Evolutionary conservation across 495 filamentous ascomycete genomes (phyloP), one percentile per base, ranked within the genome.

Genomic region (Aspergillus mulundensis): DNA sequence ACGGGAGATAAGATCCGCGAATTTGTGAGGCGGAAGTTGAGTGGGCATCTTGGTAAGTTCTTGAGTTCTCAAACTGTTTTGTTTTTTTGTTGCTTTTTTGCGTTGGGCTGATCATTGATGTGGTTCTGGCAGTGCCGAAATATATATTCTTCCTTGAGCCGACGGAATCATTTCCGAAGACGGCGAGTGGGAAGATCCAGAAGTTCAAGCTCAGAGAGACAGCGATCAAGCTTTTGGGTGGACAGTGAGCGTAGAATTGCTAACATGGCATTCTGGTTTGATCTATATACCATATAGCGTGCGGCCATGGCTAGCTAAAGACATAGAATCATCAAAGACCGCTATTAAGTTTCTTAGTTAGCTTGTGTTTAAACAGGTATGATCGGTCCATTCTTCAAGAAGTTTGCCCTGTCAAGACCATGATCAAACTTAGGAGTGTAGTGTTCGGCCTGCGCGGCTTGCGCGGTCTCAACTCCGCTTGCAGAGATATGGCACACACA

Each of bases 121-220:
- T n/a, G n/a, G n/a, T n/a, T 38, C 16, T 23, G 23, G 14, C 48
- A 80, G 90, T 89, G 49, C 94, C 94, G 0, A 95, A 92, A 69
- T 83, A 95, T 68, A 84, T 97, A 30, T 97, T 95, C 70, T 95
- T 89, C 78, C 75, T 88, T 1, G 51, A 50, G 5, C 60, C 66
- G 1, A 59, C 61, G 1, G 81, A 84, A 0, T 77, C 82, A 8
- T 94, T 89, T 63, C 94, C 94, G 7, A 97, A 96, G 78, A 98
- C 94, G 19, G 88, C 90, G 18, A 96, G 90, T 66, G 94, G 94
- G 28, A 98, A 98, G 79, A 94, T 98, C 40, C 90, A 96, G 75
- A 97, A 96, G 70, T 97, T 88, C 71, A 95, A 89, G 69, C 72
- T 98, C 62, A 82, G 80, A 67, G 86, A 91, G 36, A 68, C 75